These are phyloP conservation scores for Phoma sp. DNA, from an alignment of 2,329 filamentous ascomycete genomes.

Conservation along the genomic window DNA sequence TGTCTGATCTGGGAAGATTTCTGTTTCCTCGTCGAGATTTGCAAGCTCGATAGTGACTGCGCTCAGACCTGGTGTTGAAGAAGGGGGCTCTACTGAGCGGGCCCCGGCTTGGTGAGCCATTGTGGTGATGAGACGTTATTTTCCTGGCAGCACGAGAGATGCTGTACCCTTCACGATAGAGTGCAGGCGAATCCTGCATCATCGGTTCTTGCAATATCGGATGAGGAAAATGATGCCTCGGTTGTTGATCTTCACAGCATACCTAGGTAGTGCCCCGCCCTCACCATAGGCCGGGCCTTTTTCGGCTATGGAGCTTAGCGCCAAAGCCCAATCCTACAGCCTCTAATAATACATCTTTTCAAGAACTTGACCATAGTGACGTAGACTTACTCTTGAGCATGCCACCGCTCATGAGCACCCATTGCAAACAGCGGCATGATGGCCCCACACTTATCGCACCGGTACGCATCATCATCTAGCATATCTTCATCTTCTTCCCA, in stretches of 20 bases:
- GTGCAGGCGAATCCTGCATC: not conserved
- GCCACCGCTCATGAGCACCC: conserved; percentile 64
- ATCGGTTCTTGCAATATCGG: not conserved
- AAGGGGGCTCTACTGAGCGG: not conserved
- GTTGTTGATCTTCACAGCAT: conserved; percentile 7
- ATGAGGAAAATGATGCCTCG: conserved; percentile 1
- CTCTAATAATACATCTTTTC: conserved; percentile 1
- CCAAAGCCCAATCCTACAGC: not conserved
- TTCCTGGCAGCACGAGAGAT: not conserved
- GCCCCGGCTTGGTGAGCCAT: not conserved
- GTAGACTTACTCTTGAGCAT: conserved; percentile 43
- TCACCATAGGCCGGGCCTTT: not conserved
- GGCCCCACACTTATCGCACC: conserved; percentile 61
- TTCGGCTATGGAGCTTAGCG: conserved; percentile 1
- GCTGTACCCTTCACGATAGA: not conserved
- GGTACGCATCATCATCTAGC: conserved; percentile 40
- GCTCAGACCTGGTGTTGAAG: not conserved
- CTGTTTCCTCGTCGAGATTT: not conserved
- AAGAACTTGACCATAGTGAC: conserved; percentile 23
- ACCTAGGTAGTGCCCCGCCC: not conserved
- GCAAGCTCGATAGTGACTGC: not conserved
- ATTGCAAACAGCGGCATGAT: conserved; percentile 66
- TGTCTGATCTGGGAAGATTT: conserved; percentile 2
- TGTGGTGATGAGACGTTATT: not conserved
- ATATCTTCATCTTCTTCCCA: conserved; percentile 47